Base-by-base conservation (phyloP, 177 flowering plant genomes). In the Vitis hybrid region DNA sequence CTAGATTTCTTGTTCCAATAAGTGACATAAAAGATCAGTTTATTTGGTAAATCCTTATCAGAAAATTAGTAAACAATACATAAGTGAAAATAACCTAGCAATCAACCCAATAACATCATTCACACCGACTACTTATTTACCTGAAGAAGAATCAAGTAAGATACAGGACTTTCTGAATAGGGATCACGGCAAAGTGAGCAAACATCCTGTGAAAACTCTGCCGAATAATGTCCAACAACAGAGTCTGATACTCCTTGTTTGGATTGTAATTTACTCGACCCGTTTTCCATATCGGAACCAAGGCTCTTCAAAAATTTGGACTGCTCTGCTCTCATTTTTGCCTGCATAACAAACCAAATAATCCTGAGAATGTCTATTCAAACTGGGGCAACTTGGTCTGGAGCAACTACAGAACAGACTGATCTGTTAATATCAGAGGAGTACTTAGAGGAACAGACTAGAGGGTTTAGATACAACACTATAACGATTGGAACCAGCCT, bases 141-240 rank as follows among this genome's bases (percentile, higher is more conserved):
- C 92, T 94, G 98, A 48, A 93, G 95, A 81, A 88, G 86, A 83
- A 88, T 69, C 75, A 96, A 66, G 79, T 73, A 87, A 58, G 99
- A 92, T 19, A 96, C 64, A 58, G 98, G 87, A 74, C 59, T 79
- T 75, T 64, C 82, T 39, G 97, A 90, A 77, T 78, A 84, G 3
- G 88, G 82, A 71, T 96, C 98, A 71, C 85, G 95, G 75, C 99
- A 96, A 75, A 93, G 97, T 70, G 88, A 89, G 82, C 99, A 96
- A 67, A 84, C 74, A 61, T 82, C 84, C 71, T 90, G 81, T 7
- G 72, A 65, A 53, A 77, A 63, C 50, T 82, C 83, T 73, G 81
- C 82, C 1, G 76, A 61, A 52, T 74, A 73, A 57, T 56, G 63
- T 59, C 49, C 73, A 69, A 50, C 74, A 65, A 77, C 83, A 61